A percentile compares a stretch with the other conserved stretches of the same genome.
phyloP scores from a whole-genome alignment of 2,329 filamentous ascomycete species.

The Diaporthe sp. region DNA sequence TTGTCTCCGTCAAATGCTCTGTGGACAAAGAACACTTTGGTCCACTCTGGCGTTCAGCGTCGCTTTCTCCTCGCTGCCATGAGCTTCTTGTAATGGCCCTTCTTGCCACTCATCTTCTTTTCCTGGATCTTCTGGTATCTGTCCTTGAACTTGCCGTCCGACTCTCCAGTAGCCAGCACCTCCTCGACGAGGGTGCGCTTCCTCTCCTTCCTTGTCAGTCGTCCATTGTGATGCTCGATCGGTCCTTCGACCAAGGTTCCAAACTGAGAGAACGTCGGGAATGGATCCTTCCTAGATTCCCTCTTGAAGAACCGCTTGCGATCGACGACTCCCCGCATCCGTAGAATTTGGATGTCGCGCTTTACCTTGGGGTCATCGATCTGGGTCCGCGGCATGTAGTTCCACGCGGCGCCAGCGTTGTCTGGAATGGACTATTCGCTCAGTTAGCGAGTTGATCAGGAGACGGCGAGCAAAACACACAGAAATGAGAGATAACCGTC shows the following conservation, averaged over 20 bases:
- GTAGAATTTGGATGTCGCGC: slow-evolving; percentile 88
- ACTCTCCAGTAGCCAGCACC: slow-evolving; percentile 76
- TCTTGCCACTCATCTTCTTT: slow-evolving; percentile 88
- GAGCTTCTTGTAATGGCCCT: slow-evolving; percentile 87
- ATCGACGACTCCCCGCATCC: slow-evolving; percentile 90
- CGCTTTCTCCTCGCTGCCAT: slow-evolving; percentile 56
- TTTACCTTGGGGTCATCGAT: slow-evolving; percentile 84
- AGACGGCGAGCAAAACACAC: slow-evolving; percentile 49
- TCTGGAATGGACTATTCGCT: slow-evolving; percentile 49
- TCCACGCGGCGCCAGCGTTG: slow-evolving; percentile 87
- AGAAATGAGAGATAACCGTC: slow-evolving; percentile 61
- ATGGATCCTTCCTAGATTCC: slow-evolving; percentile 75
- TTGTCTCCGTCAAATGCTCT: not conserved
- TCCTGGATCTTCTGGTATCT: slow-evolving; percentile 90
- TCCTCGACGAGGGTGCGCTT: slow-evolving; percentile 91
- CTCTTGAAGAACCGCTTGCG: slow-evolving; percentile 94
- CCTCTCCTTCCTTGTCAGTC: slow-evolving; percentile 87
- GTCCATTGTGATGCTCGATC: slow-evolving; percentile 85
- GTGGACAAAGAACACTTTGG: slow-evolving; percentile 25
- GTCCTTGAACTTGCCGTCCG: slow-evolving; percentile 80
- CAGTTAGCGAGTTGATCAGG: slow-evolving; percentile 43
- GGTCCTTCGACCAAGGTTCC: slow-evolving; percentile 90
- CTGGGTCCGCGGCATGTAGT: slow-evolving; percentile 85
- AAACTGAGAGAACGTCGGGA: slow-evolving; percentile 88
- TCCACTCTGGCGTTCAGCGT: slow-evolving; percentile 39